Base-by-base conservation (phyloP, 1,284 basidiomycete genomes). In the Sporisorium scitamineum region DNA sequence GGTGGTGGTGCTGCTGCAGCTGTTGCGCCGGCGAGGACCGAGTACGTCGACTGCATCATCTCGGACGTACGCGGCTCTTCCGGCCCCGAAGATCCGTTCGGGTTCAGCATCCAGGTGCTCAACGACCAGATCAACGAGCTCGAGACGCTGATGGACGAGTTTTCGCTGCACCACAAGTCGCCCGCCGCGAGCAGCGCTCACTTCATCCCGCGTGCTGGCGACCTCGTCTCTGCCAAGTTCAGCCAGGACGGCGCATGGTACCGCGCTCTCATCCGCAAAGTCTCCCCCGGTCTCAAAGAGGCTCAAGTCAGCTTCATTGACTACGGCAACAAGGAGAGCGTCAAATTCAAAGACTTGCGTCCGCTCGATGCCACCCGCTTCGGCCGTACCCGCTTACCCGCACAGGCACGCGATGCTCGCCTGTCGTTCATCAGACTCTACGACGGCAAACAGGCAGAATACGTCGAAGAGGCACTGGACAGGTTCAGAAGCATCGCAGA, bases 131-230 rank as follows among this genome's bases (percentile, higher is more conserved):
- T 80, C 50, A 57, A 70, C 9, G 91, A 92, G 16, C 88, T 99
- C 62, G 95, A 97, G 83, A 92, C 92, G 85, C 89, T 99, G 72
- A 98, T 98, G 96, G 88, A 88, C 54, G 95, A 97, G 70, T 95
- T 99, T 83, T 92, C 93, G 3, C 84, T 76, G 0, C 66, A 70
- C 39, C 77, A 79, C 61, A 60, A 74, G 54, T 42, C 60, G 0
- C 57, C 77, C 34, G 31, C 71, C 14, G 32, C 69, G 2, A 53
- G 47, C 10, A 20, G 34, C 6, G 88, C 92, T 0, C 89, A 89
- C 55, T 95, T 94, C 83, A 87, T 88, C 5, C 95, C 94, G 2
- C 75, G 83, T 3, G 76, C 89, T 20, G 95, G 95, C 29, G 95
- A 97, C 69, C 88, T 97, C 24, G 93, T 98, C 20, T 94, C 94